Evolutionary conservation across 495 filamentous ascomycete genomes (phyloP).

Genomic region (Penicillium malachiteum): DNA sequence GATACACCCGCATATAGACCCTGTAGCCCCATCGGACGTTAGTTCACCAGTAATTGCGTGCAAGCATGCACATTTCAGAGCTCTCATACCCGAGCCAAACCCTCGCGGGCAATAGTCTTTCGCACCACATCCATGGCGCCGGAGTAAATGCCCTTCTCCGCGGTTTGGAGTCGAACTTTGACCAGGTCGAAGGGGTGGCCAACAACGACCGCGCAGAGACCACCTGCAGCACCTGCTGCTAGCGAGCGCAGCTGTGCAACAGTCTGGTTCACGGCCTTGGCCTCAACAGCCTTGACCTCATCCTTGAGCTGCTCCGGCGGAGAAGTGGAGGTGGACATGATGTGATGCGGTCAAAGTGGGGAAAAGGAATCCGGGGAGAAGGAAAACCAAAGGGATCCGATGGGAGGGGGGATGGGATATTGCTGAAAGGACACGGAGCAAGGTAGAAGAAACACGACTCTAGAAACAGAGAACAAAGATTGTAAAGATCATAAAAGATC

Average conservation of each 20-base stretch:
- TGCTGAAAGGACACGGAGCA: not conserved
- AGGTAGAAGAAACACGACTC: not conserved
- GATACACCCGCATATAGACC: slow-evolving; percentile 97
- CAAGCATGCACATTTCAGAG: not conserved
- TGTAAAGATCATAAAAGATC: not conserved
- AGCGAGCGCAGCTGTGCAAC: slow-evolving; percentile 68
- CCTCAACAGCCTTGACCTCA: slow-evolving; percentile 31
- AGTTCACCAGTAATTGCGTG: not conserved
- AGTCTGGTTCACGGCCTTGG: slow-evolving; percentile 45
- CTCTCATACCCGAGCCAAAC: slow-evolving; percentile 58
- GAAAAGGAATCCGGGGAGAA: not conserved
- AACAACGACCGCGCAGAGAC: slow-evolving; percentile 87
- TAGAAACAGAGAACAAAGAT: not conserved
- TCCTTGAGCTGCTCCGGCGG: slow-evolving; percentile 34
- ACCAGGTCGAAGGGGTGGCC: slow-evolving; percentile 97
- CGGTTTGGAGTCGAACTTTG: slow-evolving; percentile 95
- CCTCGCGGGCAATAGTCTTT: slow-evolving; percentile 85
- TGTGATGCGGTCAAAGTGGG: not conserved
- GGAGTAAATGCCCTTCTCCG: slow-evolving; percentile 87
- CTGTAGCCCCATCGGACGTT: slow-evolving; percentile 26
- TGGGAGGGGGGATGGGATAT: not conserved
- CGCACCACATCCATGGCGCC: slow-evolving; percentile 88
- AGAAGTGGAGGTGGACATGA: slow-evolving; percentile 31
- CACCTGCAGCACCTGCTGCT: slow-evolving; percentile 86
- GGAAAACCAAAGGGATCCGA: not conserved